Percentiles rank a stretch among this genome's conserved stretches.
Evolutionary conservation across 139 green algal species (phyloP).

Genomic region (Zygnema circumcarinatum): DNA sequence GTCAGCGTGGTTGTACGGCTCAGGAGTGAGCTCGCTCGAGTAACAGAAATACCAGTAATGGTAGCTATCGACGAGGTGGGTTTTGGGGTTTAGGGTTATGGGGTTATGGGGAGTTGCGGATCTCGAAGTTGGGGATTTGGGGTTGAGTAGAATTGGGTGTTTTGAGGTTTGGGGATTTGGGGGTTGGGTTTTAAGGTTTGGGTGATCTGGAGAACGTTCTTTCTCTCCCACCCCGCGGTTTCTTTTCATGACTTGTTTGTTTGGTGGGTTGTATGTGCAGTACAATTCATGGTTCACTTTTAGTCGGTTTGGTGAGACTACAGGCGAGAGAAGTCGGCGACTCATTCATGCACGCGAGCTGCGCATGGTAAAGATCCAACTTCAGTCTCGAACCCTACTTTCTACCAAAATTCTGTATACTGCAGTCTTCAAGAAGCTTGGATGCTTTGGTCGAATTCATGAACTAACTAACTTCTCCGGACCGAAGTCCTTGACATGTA

Average conservation of each 20-base stretch:
- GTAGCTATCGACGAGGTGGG: constrained; percentile 55
- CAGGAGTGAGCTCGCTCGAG: constrained; percentile 22
- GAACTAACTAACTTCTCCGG: too few relatives aligned
- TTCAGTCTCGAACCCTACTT: not conserved
- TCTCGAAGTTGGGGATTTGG: constrained; percentile 10
- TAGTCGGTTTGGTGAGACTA: constrained; percentile 10
- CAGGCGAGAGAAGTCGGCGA: constrained; percentile 25
- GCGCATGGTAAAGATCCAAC: constrained; percentile 24
- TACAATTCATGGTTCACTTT: constrained; percentile 58
- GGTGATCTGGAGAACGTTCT: too few relatives aligned
- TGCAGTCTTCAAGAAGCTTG: too few relatives aligned
- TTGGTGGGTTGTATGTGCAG: too few relatives aligned
- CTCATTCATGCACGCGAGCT: constrained; percentile 35
- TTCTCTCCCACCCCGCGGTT: too few relatives aligned
- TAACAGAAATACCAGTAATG: constrained; percentile 45
- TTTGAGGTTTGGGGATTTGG: not conserved
- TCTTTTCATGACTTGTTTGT: too few relatives aligned
- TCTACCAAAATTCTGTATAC: too few relatives aligned
- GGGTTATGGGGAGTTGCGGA: not conserved
- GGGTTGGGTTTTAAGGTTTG: not conserved
- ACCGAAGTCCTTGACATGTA: too few relatives aligned
- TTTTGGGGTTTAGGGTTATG: not conserved
- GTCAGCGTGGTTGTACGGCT: constrained; percentile 44
- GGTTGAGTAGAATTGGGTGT: constrained; percentile 9
- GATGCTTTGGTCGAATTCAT: too few relatives aligned